Evolutionary conservation across 352 stramenopile species (phyloP).

Genomic region (Phytophthora lateralis): DNA sequence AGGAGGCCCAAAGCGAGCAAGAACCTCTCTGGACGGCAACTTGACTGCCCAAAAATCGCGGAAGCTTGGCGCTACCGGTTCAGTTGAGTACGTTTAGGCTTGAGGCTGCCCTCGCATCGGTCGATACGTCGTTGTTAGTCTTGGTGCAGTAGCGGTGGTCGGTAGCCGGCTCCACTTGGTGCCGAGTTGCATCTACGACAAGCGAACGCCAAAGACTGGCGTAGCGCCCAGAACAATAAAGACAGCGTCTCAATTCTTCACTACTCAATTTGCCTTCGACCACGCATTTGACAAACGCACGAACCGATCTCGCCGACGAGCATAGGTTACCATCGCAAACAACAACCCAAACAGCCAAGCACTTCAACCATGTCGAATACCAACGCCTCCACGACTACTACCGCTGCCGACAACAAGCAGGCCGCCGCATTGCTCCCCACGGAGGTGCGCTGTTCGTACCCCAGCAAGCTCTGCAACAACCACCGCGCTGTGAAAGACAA

Average conservation of each 20-base stretch:
- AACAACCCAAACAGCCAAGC: constrained; percentile 27
- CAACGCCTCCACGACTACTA: constrained; percentile 15
- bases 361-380: constrained; percentile 24
- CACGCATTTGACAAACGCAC: constrained; percentile 25
- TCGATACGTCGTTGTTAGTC: constrained; percentile 41
- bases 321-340: constrained; percentile 6
- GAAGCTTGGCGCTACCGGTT: constrained; percentile 26
- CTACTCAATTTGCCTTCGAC: constrained; percentile 41
- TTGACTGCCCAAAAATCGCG: constrained; percentile 36
- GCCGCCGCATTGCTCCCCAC: constrained; percentile 35
- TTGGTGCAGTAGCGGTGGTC: constrained; percentile 33
- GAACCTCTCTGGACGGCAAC: constrained; percentile 38
- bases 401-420: constrained; percentile 19
- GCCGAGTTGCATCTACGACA: constrained; percentile 24
- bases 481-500: constrained; percentile 73
- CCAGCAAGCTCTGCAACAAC: constrained; percentile 72
- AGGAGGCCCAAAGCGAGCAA: constrained; percentile 23
- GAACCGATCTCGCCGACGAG: constrained; percentile 19
- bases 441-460: constrained; percentile 72
- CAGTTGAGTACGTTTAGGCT: constrained; percentile 45
- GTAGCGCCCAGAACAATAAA: constrained; percentile 35
- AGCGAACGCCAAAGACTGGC: constrained; percentile 11
- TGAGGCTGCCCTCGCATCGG: constrained; percentile 25
- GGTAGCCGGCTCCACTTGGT: constrained; percentile 17
- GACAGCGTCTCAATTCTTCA: constrained; percentile 21